phyloP scores from a whole-genome alignment of 495 filamentous ascomycete genomes.

The Neurospora discreta region DNA sequence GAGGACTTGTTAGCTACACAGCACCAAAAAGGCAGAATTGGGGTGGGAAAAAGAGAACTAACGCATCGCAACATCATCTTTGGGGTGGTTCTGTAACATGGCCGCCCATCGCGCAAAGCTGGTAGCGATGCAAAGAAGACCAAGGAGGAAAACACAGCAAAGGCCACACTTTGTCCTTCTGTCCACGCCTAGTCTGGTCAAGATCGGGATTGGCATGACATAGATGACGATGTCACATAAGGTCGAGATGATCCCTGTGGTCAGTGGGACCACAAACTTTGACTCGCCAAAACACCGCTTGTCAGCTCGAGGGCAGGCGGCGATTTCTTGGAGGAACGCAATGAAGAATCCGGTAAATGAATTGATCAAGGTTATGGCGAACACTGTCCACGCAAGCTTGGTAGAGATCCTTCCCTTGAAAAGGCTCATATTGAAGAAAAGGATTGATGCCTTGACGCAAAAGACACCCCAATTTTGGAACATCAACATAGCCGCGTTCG shows the following conservation, averaged over 20 bases:
- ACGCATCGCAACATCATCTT: not conserved
- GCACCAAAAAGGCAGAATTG: too few relatives aligned
- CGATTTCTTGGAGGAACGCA: not conserved
- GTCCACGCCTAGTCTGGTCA: conserved; percentile 2
- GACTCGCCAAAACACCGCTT: conserved; percentile 1
- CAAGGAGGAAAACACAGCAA: conserved; percentile 4
- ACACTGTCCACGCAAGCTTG: conserved; percentile 1
- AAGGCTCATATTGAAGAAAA: conserved; percentile 5
- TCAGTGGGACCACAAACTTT: conserved; percentile 2
- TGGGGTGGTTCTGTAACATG: not conserved
- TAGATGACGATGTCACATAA: conserved; percentile 9
- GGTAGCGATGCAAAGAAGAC: not conserved
- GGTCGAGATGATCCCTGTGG: not conserved
- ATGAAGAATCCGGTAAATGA: not conserved
- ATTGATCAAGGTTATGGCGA: not conserved
- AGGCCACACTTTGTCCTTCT: conserved; percentile 3
- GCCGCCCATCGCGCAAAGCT: not conserved
- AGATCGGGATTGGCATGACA: conserved; percentile 8
- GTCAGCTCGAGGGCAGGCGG: not conserved
- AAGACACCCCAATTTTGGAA: not conserved
- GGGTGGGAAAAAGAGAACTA: not conserved
- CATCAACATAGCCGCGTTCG: not conserved
- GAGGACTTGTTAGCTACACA: not conserved
- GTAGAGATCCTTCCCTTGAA: conserved; percentile 3
- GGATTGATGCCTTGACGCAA: conserved; percentile 5